A percentile compares a stretch with the other conserved stretches of the same genome.
Evolutionary conservation across 352 stramenopile species (phyloP).

Genomic region (Aphanomyces astaci): DNA sequence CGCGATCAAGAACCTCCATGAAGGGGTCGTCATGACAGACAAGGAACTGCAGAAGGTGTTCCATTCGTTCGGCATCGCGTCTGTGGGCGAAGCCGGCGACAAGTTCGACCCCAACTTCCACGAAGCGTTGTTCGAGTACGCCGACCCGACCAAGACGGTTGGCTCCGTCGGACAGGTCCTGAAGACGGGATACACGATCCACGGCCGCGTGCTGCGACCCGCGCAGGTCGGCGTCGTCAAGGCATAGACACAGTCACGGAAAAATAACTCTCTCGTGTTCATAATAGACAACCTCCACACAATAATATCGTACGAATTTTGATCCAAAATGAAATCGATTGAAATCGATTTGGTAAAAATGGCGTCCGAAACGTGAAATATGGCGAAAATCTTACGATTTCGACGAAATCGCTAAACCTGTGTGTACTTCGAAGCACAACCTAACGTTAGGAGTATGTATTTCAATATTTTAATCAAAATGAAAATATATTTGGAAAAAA

Average conservation of each 20-base stretch:
- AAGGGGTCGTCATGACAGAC: conserved; percentile 94
- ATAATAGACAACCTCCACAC: no score
- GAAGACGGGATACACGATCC: conserved; percentile 94
- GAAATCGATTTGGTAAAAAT: no score
- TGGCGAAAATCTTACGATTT: no score
- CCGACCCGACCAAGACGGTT: conserved; percentile 78
- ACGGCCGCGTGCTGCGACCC: conserved; percentile 92
- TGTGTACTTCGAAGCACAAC: no score
- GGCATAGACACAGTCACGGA: conserved; percentile 26
- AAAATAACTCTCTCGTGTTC: no score
- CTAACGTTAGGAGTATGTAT: no score
- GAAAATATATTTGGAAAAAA: no score
- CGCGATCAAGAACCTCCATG: conserved; percentile 74
- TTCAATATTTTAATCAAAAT: no score
- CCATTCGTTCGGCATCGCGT: conserved; percentile 81
- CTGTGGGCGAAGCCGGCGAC: conserved; percentile 90
- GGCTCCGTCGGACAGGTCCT: conserved; percentile 95
- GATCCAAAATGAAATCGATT: no score
- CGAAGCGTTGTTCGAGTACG: conserved; percentile 97
- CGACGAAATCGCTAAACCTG: no score
- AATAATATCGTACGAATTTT: no score
- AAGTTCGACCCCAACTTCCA: conserved; percentile 98
- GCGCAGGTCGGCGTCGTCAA: conserved; percentile 93
- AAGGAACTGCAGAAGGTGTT: conserved; percentile 95
- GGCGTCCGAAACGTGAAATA: no score